Evolutionary conservation across 345 rosid species (phyloP), one percentile per base, ranked within the genome.

Genomic region (Eucalyptus grandis): DNA sequence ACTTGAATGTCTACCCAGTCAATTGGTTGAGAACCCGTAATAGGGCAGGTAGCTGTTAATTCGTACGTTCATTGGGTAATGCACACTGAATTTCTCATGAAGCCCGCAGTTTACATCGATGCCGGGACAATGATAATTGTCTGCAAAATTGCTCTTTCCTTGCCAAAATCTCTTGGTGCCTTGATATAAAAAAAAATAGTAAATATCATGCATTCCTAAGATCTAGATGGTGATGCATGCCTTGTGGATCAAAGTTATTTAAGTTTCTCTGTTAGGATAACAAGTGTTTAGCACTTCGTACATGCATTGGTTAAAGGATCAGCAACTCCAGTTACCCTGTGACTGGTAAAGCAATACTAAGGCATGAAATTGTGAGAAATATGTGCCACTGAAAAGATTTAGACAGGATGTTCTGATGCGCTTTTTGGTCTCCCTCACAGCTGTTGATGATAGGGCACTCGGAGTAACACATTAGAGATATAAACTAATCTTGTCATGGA

Each of bases 401-500:
- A 11, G 85, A 77, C 30, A 40, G 47, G 83, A 77, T 72, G 26
- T 82, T 58, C 47, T 69, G 46, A 49, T 80, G 44, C 43, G 51
- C n/a, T 44, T 60, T 87, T 43, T 90, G 46, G 67, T 86, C 37
- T 83, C 85, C 19, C 88, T 86, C 88, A 82, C 88, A 91, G 93
- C 40, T 49, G 14, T 90, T 87, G 80, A 90, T 91, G 90, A 88
- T 87, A 89, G 82, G 88, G 86, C 91, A 90, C 89, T 72, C 14
- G 50, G 80, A 49, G 50, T 53, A 49, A 15, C 87, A 40, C 30
- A 43, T 65, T 65, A n/a, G 83, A 40, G 85, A 21, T 77, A 77
- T 77, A 77, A 40, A 77, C 85, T 37, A 11, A 21, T 40, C 85
- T 77, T 77, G 15, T 77, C 85, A 95, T 95, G 97, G 96, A 95